A percentile compares a stretch with the other conserved stretches of the same genome.
These are phyloP conservation scores for Kwoniella europaea DNA, from an alignment of 768 basidiomycete genomes.

Conservation along the genomic window DNA sequence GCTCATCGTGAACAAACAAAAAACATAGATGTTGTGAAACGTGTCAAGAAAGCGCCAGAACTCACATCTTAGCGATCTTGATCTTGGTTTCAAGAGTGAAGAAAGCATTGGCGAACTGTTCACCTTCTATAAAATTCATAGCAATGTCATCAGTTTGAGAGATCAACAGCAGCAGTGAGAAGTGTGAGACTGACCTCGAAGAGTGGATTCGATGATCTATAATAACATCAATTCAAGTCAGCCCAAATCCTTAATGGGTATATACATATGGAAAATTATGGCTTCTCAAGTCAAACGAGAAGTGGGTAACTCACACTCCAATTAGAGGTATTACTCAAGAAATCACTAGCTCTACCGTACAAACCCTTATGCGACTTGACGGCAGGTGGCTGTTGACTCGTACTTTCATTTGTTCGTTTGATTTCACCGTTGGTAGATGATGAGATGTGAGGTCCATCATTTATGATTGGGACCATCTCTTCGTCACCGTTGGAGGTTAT, in stretches of 20 bases:
- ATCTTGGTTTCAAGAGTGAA: conserved; percentile 99
- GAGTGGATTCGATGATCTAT: conserved; percentile 92
- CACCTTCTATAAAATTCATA: conserved; percentile 72
- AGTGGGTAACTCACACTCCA: conserved; percentile 48
- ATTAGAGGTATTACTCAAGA: conserved; percentile 74
- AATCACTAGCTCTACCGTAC: conserved; percentile 89
- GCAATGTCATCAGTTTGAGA: not conserved
- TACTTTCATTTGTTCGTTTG: conserved; percentile 21
- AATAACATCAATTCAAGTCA: no score
- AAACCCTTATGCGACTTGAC: conserved; percentile 65
- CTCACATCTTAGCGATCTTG: conserved; percentile 87
- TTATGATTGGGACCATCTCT: conserved; percentile 76
- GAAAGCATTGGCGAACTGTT: conserved; percentile 99
- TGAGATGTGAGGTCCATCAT: conserved; percentile 52
- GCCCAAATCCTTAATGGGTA: no score
- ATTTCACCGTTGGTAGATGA: conserved; percentile 48
- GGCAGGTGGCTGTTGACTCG: conserved; percentile 33
- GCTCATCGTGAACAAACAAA: no score
- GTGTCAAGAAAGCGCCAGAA: not conserved
- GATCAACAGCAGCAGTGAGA: not conserved
- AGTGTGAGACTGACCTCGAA: conserved; percentile 70
- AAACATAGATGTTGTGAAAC: not conserved
- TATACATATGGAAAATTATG: no score
- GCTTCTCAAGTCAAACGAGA: not conserved
- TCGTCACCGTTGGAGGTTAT: conserved; percentile 36